Percentiles rank a stretch among this genome's conserved stretches.
Conservation (phyloP, 495 filamentous ascomycete genomes). For the Hypoxylon lenormandii region DNA sequence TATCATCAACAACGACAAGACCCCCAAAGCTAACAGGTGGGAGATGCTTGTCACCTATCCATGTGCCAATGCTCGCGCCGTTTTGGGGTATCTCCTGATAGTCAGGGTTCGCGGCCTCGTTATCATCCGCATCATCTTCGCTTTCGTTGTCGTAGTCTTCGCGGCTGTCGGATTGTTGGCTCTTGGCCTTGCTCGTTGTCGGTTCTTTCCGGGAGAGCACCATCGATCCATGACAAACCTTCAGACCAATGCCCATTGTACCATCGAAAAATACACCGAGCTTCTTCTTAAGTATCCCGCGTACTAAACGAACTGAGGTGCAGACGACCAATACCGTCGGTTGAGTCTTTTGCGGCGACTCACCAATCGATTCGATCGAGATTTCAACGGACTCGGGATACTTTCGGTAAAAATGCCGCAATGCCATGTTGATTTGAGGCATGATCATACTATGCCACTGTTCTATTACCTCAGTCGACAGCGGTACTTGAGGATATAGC, state of each 20-base stretch:
- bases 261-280: constrained; percentile 70
- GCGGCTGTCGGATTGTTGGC: constrained; percentile 15
- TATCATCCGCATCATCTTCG: constrained; percentile 48
- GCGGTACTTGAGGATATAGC: constrained; percentile 63
- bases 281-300: constrained; percentile 76
- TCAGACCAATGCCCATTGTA: constrained; percentile 65
- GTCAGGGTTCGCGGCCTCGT: constrained; percentile 66
- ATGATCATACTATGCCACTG: constrained; percentile 78
- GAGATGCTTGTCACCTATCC: constrained; percentile 81
- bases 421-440: constrained; percentile 72
- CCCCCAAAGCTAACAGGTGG: constrained; percentile 92
- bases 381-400: constrained; percentile 78
- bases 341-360: constrained; percentile 70
- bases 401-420: constrained; percentile 72
- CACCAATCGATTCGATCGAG: constrained; percentile 78
- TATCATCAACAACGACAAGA: constrained; percentile 82
- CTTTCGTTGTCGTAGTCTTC: constrained; percentile 25
- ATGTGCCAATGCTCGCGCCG: constrained; percentile 93
- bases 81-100: constrained; percentile 82
- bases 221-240: constrained; percentile 76
- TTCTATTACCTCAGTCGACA: constrained; percentile 72
- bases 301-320: constrained; percentile 75
- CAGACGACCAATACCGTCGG: constrained; percentile 83
- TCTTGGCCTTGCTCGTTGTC: constrained; percentile 54
- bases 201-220: constrained; percentile 69